Evolutionary conservation across 352 stramenopile species (phyloP), one percentile per base, ranked within the genome.

Genomic region (Thraustochytrium striatum): DNA sequence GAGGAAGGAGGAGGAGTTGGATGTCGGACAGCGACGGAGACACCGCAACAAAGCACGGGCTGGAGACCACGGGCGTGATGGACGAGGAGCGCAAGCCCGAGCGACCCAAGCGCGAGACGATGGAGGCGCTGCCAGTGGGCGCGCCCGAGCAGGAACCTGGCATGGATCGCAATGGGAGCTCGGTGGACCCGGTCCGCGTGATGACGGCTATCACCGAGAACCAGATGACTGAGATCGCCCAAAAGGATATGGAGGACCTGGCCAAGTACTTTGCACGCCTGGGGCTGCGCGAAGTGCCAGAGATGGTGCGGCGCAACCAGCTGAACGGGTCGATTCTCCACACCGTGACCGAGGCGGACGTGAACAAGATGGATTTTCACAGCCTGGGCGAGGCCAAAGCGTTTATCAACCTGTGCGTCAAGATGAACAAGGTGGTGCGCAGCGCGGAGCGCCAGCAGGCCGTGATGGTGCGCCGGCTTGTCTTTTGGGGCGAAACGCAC

Each of bases 171-270:
- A 38, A 35, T 9, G 59, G 25, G 3, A 38, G 53, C 59, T 50
- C 13, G 21, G 65, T 75, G 28, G 65, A 75, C 65, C 65, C 65
- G 28, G 65, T 61, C 33, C 65, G 65, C 35, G 65, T 75, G 65
- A 39, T 75, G 21, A 43, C 65, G 30, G 43, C 44, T 16, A 30
- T 75, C n/a, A 7, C 43, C n/a, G 21, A 70, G 41, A 33, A 32
- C 9, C 65, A 75, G 39, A 32, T 75, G 43, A 25, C 58, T 25
- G 44, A 75, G 35, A 21, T 61, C 8, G 25, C n/a, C 11, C 25
- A 75, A 28, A 75, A 61, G 65, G 52, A 75, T 43, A 38, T 75
- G 1, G 50, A 62, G 50, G 41, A 75, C 25, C 65, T 75, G 16
- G 32, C 65, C 21, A 7, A 9, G 16, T 75, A 61, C 39, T 33